phyloP scores from a whole-genome alignment of 2,329 filamentous ascomycete genomes.

The Lasiodiplodia citricola region DNA sequence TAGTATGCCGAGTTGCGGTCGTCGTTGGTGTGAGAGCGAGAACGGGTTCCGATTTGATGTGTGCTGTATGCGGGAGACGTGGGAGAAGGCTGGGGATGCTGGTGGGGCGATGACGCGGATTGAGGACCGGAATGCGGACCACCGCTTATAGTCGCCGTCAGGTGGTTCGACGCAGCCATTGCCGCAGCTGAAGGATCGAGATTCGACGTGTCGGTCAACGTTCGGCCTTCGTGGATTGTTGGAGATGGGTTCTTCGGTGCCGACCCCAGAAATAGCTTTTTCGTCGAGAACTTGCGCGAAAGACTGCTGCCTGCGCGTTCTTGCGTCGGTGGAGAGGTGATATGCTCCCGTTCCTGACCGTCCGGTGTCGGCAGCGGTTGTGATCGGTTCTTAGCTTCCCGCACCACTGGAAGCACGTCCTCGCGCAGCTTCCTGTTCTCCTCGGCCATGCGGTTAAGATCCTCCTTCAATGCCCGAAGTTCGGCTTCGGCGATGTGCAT shows the following conservation, averaged over 20 bases:
- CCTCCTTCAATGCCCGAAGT: slow-evolving; percentile 71
- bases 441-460: slow-evolving; percentile 62
- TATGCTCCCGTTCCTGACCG: slow-evolving; percentile 42
- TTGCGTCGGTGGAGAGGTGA: slow-evolving; percentile 43
- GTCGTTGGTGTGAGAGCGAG: slow-evolving; percentile 34
- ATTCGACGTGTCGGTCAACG: slow-evolving; percentile 47
- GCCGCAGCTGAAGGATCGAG: slow-evolving; percentile 58
- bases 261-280: slow-evolving; percentile 57
- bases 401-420: slow-evolving; percentile 87
- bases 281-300: slow-evolving; percentile 59
- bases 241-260: slow-evolving; percentile 58
- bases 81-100: slow-evolving; percentile 37
- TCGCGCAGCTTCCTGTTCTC: slow-evolving; percentile 89
- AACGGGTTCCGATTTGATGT: slow-evolving; percentile 11
- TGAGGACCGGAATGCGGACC: slow-evolving; percentile 31
- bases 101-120: slow-evolving; percentile 48
- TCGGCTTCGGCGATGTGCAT: slow-evolving; percentile 85
- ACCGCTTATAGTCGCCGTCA: slow-evolving; percentile 54
- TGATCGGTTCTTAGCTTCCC: slow-evolving; percentile 88
- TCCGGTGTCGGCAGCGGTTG: slow-evolving; percentile 74
- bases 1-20: slow-evolving; percentile 28
- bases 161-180: slow-evolving; percentile 56
- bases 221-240: slow-evolving; percentile 52
- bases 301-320: slow-evolving; percentile 52
- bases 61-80: slow-evolving; percentile 28